These are phyloP conservation scores for Penicillium sp. DNA, from an alignment of 2,329 filamentous ascomycete species.

Conservation along the genomic window DNA sequence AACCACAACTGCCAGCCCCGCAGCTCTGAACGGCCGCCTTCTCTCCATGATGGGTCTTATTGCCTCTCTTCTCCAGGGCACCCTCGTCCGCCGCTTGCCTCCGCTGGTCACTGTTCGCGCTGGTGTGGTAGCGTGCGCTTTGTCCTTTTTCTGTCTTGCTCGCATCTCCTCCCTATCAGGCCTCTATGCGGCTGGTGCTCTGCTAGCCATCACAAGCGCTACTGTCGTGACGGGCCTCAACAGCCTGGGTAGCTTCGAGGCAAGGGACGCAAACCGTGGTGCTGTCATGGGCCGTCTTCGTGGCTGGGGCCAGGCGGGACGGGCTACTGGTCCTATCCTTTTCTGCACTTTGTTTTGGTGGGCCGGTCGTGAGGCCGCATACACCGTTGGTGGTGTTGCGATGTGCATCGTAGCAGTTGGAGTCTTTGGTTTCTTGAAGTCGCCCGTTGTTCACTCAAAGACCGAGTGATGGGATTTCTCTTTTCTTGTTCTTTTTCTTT, in stretches of 20 bases:
- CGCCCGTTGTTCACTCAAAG: constrained; percentile 47
- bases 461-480: constrained; percentile 1
- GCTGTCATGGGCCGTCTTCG: constrained; percentile 83
- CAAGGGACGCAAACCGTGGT: constrained; percentile 74
- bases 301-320: constrained; percentile 79
- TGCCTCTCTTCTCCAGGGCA: constrained; percentile 88
- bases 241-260: constrained; percentile 87
- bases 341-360: constrained; percentile 99
- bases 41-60: constrained; percentile 90
- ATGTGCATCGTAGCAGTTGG: constrained; percentile 73
- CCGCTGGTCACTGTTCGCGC: constrained; percentile 77
- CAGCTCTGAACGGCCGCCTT: constrained; percentile 77
- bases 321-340: constrained; percentile 80
- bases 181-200: constrained; percentile 78
- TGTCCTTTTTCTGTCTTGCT: constrained; percentile 78
- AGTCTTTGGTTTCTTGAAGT: constrained; percentile 71
- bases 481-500: neutral
- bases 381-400: constrained; percentile 74
- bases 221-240: constrained; percentile 95
- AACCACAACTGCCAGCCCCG: constrained; percentile 50
- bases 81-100: constrained; percentile 81
- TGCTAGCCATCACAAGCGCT: constrained; percentile 85
- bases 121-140: constrained; percentile 74
- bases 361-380: constrained; percentile 86
- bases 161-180: constrained; percentile 66